Evolutionary conservation across 768 basidiomycete species (phyloP), one percentile per base, ranked within the genome.

Genomic region (Lentinula edodes): DNA sequence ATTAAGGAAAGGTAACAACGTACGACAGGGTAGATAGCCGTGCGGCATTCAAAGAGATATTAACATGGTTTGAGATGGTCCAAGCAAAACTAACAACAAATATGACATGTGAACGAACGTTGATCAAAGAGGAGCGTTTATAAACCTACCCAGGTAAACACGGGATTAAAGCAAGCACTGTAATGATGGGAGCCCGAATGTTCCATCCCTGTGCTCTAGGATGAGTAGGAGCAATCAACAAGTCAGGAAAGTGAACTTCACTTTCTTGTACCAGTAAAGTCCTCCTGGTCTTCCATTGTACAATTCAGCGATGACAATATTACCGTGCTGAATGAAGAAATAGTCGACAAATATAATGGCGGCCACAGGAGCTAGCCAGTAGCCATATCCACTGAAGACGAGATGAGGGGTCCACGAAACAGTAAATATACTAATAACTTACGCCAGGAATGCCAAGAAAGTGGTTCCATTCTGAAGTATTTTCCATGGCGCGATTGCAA

Each of bases 401-500:
- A 50, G 12, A 59, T 50, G 54, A 55, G 28, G 20, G 38, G 18
- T 23, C 12, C n/a, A 41, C 28, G 5, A 28, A 52, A 34, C 35
- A 12, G 4, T n/a, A 28, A 12, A 12, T 10, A 34, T 28, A 34
- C 2, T 20, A 7, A n/a, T 12, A 5, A 60, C 62, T 35, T 45
- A 60, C 62, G 62, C 50, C 23, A 63, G 36, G 35, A 63, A 63
- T 38, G 63, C 53, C 32, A 63, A 43, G 35, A 63, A 63, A 15
- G 62, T 63, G 12, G 57, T 13, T 6, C 62, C 62, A 23, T 63
- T 58, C 34, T 20, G 45, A 12, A 63, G 50, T 16, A 66, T 65
- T 46, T 65, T 63, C 66, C 66, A 66, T 28, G 66, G 66, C 3
- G 34, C 50, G 18, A 66, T 65, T 10, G 65, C 66, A 16, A 65